phyloP scores from a whole-genome alignment of 805 yeast species.

The Nakazawaea ernobii region DNA sequence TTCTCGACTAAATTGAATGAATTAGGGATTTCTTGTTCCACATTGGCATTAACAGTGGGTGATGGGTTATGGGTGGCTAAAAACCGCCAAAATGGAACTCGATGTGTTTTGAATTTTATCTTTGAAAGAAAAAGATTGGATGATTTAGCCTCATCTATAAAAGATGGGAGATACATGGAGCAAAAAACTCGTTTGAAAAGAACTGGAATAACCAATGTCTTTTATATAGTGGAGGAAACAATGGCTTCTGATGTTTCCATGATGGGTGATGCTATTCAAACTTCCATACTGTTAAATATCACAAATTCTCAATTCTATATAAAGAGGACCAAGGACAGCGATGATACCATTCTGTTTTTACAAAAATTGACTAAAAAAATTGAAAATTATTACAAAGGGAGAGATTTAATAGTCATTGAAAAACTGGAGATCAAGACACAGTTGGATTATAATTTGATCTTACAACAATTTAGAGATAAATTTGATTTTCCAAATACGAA shows the following conservation, averaged over 20 bases:
- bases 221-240: constrained; percentile 78
- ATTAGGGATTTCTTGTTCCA: constrained; percentile 45
- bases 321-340: constrained; percentile 63
- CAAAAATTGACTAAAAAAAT: constrained; percentile 43
- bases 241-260: constrained; percentile 37
- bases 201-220: constrained; percentile 61
- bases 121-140: constrained; percentile 87
- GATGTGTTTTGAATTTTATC: constrained; percentile 73
- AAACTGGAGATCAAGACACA: constrained; percentile 44
- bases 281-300: constrained; percentile 68
- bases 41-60: constrained; percentile 66
- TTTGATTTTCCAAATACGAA: constrained; percentile 22
- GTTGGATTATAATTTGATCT: constrained; percentile 37
- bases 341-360: constrained; percentile 65
- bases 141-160: constrained; percentile 76
- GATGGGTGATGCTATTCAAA: constrained; percentile 63
- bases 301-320: constrained; percentile 63
- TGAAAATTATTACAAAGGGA: constrained; percentile 28
- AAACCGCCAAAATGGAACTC: constrained; percentile 47
- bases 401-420: constrained; percentile 41
- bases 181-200: constrained; percentile 74
- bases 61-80: constrained; percentile 89
- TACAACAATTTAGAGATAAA: constrained; percentile 37
- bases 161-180: constrained; percentile 84
- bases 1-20: constrained; percentile 50